Evolutionary conservation across 306 rosid genomes (phyloP).

Genomic region (Senna tora): DNA sequence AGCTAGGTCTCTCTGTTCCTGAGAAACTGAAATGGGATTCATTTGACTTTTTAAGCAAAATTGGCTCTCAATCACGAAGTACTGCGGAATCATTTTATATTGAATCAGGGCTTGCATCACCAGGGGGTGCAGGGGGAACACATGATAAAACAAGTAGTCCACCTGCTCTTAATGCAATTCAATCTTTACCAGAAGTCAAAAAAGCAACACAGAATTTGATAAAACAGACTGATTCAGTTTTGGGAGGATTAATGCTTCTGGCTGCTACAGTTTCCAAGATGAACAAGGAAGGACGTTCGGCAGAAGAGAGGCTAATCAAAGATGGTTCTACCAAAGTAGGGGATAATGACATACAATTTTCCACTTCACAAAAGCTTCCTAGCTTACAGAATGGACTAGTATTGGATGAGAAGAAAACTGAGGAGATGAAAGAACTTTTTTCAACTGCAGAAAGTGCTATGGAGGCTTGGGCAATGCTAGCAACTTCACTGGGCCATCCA

Average conservation of each 20-base stretch:
- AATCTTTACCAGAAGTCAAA: constrained; percentile 79
- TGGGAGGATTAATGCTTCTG: constrained; percentile 90
- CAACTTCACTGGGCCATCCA: constrained; percentile 88
- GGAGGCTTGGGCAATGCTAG: constrained; percentile 99
- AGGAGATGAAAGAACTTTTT: constrained; percentile 87
- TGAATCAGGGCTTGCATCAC: constrained; percentile 88
- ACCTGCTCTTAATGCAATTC: constrained; percentile 53
- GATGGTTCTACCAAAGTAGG: constrained; percentile 44
- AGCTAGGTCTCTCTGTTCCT: constrained; percentile 71
- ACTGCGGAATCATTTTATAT: constrained; percentile 73
- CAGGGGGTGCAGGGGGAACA: constrained; percentile 52
- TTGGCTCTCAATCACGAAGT: constrained; percentile 78
- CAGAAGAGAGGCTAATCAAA: constrained; percentile 50
- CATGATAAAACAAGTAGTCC: constrained; percentile 46
- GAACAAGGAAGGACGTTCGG: constrained; percentile 52
- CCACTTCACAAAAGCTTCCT: constrained; percentile 44
- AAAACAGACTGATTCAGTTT: constrained; percentile 88
- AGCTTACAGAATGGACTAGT: constrained; percentile 44
- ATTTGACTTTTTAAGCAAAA: constrained; percentile 69
- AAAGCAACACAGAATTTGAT: constrained; percentile 71
- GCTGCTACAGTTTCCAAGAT: constrained; percentile 76
- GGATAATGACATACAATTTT: constrained; percentile 40
- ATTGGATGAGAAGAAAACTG: constrained; percentile 66
- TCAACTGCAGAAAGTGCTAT: constrained; percentile 92
- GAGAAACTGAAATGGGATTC: constrained; percentile 92